These are phyloP conservation scores for Malassezia psittaci DNA, from an alignment of 1,284 basidiomycete genomes.

Conservation along the genomic window DNA sequence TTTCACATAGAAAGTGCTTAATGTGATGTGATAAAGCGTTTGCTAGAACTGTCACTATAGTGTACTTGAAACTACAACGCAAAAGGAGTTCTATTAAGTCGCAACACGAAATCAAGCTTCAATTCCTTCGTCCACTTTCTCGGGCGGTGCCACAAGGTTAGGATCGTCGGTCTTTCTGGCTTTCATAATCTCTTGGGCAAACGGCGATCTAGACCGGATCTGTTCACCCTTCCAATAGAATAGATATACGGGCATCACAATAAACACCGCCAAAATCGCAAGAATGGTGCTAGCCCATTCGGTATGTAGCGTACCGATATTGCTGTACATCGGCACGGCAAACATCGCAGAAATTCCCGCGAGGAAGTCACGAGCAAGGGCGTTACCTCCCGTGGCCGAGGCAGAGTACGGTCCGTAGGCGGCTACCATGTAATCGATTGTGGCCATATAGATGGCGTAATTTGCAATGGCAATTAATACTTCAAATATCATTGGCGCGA, in stretches of 20 bases:
- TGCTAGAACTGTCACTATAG: too few relatives aligned
- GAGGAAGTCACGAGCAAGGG: constrained; percentile 44
- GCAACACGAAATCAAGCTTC: too few relatives aligned
- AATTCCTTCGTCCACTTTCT: neutral
- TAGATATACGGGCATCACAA: constrained; percentile 49
- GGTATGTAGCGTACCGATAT: constrained; percentile 43
- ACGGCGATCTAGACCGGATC: constrained; percentile 48
- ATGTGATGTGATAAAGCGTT: too few relatives aligned
- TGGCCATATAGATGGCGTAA: constrained; percentile 40
- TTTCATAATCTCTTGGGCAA: constrained; percentile 17
- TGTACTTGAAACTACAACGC: too few relatives aligned
- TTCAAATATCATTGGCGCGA: constrained; percentile 50
- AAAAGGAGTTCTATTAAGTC: too few relatives aligned
- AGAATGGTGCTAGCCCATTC: constrained; percentile 38
- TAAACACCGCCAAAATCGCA: constrained; percentile 47
- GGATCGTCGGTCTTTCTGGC: constrained; percentile 21
- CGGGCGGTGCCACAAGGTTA: constrained; percentile 30
- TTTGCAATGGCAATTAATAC: constrained; percentile 50
- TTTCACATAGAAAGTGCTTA: too few relatives aligned
- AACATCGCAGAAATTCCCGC: constrained; percentile 50
- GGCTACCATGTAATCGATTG: constrained; percentile 50
- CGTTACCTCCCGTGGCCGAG: constrained; percentile 48
- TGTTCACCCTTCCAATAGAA: constrained; percentile 49
- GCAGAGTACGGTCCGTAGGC: constrained; percentile 50
- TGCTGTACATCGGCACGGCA: constrained; percentile 48